Evolutionary conservation across 1,284 basidiomycete genomes (phyloP).

Genomic region (Sporisorium exsertum): DNA sequence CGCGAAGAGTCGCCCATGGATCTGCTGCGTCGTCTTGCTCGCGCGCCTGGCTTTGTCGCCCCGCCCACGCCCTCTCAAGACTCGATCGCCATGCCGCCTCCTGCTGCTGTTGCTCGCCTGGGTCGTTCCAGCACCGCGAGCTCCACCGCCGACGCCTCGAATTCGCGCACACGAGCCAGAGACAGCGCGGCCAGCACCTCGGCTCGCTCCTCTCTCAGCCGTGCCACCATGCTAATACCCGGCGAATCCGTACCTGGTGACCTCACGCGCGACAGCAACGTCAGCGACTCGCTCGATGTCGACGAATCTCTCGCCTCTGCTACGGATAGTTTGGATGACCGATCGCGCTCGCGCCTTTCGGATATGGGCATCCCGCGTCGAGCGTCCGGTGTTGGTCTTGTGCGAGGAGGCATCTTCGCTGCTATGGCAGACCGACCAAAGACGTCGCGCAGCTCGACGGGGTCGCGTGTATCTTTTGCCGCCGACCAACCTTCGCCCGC

Average conservation of each 20-base stretch:
- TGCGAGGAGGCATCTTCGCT: constrained; percentile 48
- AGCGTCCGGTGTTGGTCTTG: constrained; percentile 28
- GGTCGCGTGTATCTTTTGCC: constrained; percentile 47
- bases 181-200: constrained; percentile 29
- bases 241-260: constrained; percentile 51
- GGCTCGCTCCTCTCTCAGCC: constrained; percentile 23
- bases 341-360: constrained; percentile 28
- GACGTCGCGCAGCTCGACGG: constrained; percentile 24
- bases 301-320: constrained; percentile 28
- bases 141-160: constrained; percentile 16
- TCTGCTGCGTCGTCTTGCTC: constrained; percentile 39
- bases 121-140: constrained; percentile 27
- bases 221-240: constrained; percentile 40
- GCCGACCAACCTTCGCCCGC: constrained; percentile 28
- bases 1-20: constrained; percentile 55
- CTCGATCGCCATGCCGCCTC: constrained; percentile 45
- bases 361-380: constrained; percentile 44
- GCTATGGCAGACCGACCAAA: constrained; percentile 37
- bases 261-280: constrained; percentile 46
- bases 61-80: constrained; percentile 45
- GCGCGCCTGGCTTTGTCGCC: constrained; percentile 44
- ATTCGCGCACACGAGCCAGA: constrained; percentile 18
- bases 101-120: constrained; percentile 3
- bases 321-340: constrained; percentile 4
- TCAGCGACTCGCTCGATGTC: constrained; percentile 30